Conservation (phyloP, 139 green algal species). For the Chloropicon primus region DNA sequence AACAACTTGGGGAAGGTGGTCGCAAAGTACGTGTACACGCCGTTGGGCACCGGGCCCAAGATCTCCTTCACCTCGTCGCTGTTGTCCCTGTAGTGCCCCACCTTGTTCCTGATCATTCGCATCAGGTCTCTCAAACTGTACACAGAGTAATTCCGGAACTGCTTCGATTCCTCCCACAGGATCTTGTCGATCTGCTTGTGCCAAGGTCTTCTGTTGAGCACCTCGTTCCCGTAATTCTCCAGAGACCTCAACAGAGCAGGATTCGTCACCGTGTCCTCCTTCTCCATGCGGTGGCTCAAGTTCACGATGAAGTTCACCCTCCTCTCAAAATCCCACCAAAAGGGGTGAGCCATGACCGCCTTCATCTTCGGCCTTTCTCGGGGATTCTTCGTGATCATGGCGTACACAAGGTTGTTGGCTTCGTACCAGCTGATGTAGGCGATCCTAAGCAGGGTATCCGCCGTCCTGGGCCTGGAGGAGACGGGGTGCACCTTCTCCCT, state of each 20-base stretch:
- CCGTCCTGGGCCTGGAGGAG: background rate
- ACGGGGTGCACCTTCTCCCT: background rate
- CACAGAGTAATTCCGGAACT: constrained; percentile 52
- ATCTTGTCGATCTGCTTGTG: constrained; percentile 41
- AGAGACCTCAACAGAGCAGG: constrained; percentile 37
- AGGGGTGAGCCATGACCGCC: constrained; percentile 63
- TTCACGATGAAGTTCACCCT: constrained; percentile 82
- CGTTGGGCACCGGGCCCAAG: constrained; percentile 15
- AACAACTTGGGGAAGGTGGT: constrained; percentile 72
- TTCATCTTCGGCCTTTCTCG: constrained; percentile 41
- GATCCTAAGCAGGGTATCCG: too few species aligned
- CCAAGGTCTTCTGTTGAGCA: constrained; percentile 49
- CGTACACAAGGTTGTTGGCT: constrained; percentile 48
- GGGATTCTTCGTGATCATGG: constrained; percentile 55
- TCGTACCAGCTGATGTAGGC: constrained; percentile 20
- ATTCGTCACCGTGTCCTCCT: constrained; percentile 57
- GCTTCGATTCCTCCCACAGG: constrained; percentile 75
- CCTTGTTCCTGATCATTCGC: constrained; percentile 96
- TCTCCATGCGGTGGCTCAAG: constrained; percentile 69
- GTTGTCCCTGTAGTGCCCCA: constrained; percentile 89
- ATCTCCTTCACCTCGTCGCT: constrained; percentile 46
- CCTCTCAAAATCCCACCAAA: constrained; percentile 72
- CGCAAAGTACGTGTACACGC: constrained; percentile 54
- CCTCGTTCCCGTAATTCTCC: constrained; percentile 16
- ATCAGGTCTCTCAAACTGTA: constrained; percentile 79